Evolutionary conservation across 179 eudicot species (phyloP), one percentile per base, ranked within the genome.

Genomic region (Vitellaria paradoxa): DNA sequence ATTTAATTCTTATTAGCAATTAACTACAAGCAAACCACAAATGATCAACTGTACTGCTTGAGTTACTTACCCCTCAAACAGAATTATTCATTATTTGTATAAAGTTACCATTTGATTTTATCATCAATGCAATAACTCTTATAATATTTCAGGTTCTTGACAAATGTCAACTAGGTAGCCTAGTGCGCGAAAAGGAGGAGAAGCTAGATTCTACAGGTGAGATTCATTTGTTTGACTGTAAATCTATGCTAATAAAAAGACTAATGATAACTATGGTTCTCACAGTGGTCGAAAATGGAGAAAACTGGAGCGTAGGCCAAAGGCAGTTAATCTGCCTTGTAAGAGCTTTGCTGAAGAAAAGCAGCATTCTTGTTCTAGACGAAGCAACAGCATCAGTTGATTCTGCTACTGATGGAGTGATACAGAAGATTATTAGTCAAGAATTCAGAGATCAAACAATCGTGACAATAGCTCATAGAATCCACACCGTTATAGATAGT

Each of bases 331-430:
- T 91, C 77, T 94, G 98, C 80, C 94, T 94, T 0, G 97, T 93
- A 68, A 86, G 98, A 75, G 98, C 91, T 59, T 76, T 94, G 71
- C 85, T 94, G n/a, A 94, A 91, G 85, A 91, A 77, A 50, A 92
- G 94, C 76, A 91, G 81, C 64, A 88, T 94, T 65, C 83, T 94
- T 73, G 87, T 94, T 76, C 81, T 94, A 52, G 98, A 94, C 65
- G 98, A 94, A 83, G 98, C 98, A 60, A 94, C 97, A 18, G 98
- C 98, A 80, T 94, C 98, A 0, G 90, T 94, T 11, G 98, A 94
- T 81, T 87, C 97, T 1, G 94, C 97, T 15, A 94, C 98, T 13
- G 98, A 94, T 76, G 92, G 86, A 14, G 80, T 84, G 55, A 82
- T 94, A 75, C 97, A 94, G 74, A 90, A 89, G 76, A 84, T 90